Conservation (phyloP, 257 asterid species). For the Solanum rostratum region DNA sequence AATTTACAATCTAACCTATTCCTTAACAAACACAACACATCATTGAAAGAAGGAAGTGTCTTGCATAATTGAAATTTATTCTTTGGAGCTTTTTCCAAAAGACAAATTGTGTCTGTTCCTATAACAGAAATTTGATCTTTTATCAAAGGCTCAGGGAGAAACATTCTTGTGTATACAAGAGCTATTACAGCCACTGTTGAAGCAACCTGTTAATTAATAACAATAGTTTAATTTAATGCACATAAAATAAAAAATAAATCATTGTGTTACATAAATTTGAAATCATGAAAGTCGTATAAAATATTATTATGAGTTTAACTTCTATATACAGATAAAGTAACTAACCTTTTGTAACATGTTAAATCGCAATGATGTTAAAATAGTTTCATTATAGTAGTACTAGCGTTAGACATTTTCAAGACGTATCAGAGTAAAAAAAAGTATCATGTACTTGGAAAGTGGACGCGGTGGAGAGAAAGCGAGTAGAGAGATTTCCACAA, state of each 20-base stretch:
- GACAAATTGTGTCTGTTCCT: conserved; percentile 44
- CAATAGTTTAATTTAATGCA: neutral
- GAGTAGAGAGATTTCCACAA: conserved; percentile 83
- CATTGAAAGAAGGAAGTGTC: conserved; percentile 46
- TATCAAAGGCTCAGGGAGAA: conserved; percentile 54
- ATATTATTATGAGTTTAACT: neutral
- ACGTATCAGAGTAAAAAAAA: neutral
- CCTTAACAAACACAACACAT: conserved; percentile 44
- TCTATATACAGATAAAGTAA: neutral
- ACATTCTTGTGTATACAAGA: conserved; percentile 60
- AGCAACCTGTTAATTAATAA: conserved; percentile 39
- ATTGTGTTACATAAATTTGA: neutral
- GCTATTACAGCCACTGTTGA: conserved; percentile 52
- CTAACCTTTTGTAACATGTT: neutral
- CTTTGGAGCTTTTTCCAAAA: conserved; percentile 45
- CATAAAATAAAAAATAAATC: neutral
- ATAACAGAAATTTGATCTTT: neutral
- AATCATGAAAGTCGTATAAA: neutral
- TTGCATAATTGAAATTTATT: conserved; percentile 32
- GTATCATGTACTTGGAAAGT: conserved; percentile 47
- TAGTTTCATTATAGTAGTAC: neutral
- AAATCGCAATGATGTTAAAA: neutral
- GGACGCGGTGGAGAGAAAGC: conserved; percentile 57
- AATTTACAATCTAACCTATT: conserved; percentile 36
- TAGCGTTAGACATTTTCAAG: neutral